These are phyloP conservation scores for Aureobasidium leucospermi DNA, from an alignment of 2,329 filamentous ascomycete genomes.

Conservation along the genomic window DNA sequence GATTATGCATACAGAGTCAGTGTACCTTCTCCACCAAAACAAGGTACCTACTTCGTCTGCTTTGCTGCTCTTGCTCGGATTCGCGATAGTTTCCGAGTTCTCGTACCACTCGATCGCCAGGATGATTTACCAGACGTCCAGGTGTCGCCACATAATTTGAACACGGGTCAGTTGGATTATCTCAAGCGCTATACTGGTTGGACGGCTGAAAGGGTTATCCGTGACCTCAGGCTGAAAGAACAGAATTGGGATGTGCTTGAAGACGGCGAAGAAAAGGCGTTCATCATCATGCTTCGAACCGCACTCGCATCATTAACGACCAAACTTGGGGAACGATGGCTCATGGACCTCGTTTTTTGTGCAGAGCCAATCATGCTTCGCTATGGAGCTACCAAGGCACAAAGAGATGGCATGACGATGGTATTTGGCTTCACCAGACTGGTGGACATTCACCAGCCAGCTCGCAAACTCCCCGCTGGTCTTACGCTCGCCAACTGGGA, in stretches of 20 bases:
- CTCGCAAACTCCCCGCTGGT: conserved; percentile 19
- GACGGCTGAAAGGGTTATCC: conserved; percentile 22
- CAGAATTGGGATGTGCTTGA: conserved; percentile 15
- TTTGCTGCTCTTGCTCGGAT: conserved; percentile 30
- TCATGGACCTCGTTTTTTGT: conserved; percentile 38
- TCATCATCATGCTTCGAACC: conserved; percentile 29
- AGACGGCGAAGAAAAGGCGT: conserved; percentile 28
- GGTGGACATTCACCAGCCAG: conserved; percentile 33
- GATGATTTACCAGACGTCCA: conserved; percentile 39
- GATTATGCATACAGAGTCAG: conserved; percentile 46
- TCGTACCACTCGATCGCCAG: conserved; percentile 34
- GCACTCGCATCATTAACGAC: conserved; percentile 25
- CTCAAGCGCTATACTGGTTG: conserved; percentile 28
- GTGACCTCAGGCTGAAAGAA: conserved; percentile 14
- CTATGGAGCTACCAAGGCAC: conserved; percentile 21
- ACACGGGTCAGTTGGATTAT: conserved; percentile 26
- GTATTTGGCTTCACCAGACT: conserved; percentile 40
- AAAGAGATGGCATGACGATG: conserved; percentile 27
- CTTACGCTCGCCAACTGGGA: conserved; percentile 16
- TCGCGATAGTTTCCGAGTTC: conserved; percentile 35
- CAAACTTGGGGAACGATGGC: conserved; percentile 33
- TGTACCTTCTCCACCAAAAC: conserved; percentile 29
- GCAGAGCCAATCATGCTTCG: conserved; percentile 31
- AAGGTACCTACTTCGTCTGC: conserved; percentile 31
- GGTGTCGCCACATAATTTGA: conserved; percentile 25